These are phyloP conservation scores for Candida corydali DNA, from an alignment of 805 yeast species.

Conservation along the genomic window DNA sequence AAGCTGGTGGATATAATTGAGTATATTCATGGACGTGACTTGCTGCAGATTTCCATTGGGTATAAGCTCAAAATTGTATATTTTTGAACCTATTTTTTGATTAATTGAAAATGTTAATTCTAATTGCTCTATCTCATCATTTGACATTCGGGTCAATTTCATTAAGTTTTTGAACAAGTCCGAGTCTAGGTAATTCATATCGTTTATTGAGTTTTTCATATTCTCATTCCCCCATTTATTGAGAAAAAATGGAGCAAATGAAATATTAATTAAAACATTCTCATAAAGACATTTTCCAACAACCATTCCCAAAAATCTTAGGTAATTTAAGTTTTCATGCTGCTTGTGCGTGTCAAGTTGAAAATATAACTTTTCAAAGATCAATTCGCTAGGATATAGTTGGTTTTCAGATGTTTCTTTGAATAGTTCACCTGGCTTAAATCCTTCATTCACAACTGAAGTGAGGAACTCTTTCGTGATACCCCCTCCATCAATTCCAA, in stretches of 20 bases:
- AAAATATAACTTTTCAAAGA: conserved; percentile 30
- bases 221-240: conserved; percentile 53
- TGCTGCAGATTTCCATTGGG: conserved; percentile 48
- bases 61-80: conserved; percentile 51
- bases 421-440: conserved; percentile 32
- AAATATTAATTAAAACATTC: conserved; percentile 71
- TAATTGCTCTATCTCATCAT: conserved; percentile 51
- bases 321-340: conserved; percentile 22
- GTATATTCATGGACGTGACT: conserved; percentile 59
- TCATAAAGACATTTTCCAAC: conserved; percentile 90
- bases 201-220: conserved; percentile 67
- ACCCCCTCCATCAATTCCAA: conserved; percentile 97
- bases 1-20: conserved; percentile 71
- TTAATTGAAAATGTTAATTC: conserved; percentile 66
- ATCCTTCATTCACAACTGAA: conserved; percentile 64
- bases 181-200: conserved; percentile 64
- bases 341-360: conserved; percentile 28
- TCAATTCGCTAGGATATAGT: conserved; percentile 69
- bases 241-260: conserved; percentile 83
- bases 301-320: conserved; percentile 72
- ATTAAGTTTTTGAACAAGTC: conserved; percentile 62
- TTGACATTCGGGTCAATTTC: conserved; percentile 53
- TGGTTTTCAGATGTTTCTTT: conserved; percentile 51
- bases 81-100: conserved; percentile 38
- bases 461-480: conserved; percentile 87